A percentile compares a stretch with the other conserved stretches of the same genome.
These are phyloP conservation scores for Trichoderma erinaceum DNA, from an alignment of 495 filamentous ascomycete species.

Conservation along the genomic window DNA sequence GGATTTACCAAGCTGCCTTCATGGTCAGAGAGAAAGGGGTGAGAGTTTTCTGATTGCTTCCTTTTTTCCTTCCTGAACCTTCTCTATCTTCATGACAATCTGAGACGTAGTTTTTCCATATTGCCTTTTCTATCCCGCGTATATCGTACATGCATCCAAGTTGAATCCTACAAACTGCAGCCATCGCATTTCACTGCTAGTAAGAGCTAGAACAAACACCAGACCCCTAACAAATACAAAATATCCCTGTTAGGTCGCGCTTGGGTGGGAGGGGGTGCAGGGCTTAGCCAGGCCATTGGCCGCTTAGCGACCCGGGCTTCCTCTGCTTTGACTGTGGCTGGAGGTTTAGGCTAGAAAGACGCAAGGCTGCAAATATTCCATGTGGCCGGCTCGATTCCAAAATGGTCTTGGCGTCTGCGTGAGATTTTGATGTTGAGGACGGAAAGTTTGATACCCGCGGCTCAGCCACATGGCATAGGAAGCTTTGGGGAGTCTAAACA, in stretches of 20 bases:
- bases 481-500: background rate
- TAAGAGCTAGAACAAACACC: no score
- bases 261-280: background rate
- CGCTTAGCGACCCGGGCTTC: background rate
- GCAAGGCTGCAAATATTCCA: background rate
- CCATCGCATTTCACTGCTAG: background rate
- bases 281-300: background rate
- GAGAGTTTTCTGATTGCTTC: no score
- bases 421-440: background rate
- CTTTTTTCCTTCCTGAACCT: no score
- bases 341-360: background rate
- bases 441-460: background rate
- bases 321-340: background rate
- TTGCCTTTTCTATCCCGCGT: no score
- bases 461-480: constrained; percentile 1
- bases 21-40: no score
- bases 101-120: no score
- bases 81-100: no score
- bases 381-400: background rate
- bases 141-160: background rate
- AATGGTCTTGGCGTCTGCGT: background rate
- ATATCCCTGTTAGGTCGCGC: background rate
- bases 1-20: no score
- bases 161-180: background rate
- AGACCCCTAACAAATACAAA: background rate